phyloP scores from a whole-genome alignment of 2,329 filamentous ascomycete species.

The Didymella segeticola region DNA sequence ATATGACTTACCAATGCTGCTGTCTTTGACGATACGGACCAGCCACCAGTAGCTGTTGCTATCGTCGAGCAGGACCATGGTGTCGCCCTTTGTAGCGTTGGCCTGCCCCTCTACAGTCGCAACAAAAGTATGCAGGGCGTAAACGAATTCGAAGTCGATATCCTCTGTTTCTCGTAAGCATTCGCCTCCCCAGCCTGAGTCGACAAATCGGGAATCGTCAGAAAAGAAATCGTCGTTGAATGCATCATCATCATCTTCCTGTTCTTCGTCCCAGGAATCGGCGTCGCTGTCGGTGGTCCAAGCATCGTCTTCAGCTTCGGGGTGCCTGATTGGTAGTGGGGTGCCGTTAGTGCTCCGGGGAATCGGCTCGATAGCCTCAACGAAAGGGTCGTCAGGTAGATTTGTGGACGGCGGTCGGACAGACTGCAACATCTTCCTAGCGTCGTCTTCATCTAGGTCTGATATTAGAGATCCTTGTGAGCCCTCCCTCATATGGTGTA shows the following conservation, averaged over 20 bases:
- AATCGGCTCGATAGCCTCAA: conserved; percentile 2
- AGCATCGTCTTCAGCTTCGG: conserved; percentile 28
- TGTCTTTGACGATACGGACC: conserved; percentile 95
- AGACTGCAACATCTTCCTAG: conserved; percentile 51
- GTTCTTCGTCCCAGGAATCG: conserved; percentile 45
- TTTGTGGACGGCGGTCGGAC: conserved; percentile 48
- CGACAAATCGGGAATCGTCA: conserved; percentile 68
- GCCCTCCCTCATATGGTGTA: conserved; percentile 35
- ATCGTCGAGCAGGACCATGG: conserved; percentile 97
- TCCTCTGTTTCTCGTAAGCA: conserved; percentile 96
- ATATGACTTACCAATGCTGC: conserved; percentile 76
- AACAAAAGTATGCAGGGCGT: conserved; percentile 96
- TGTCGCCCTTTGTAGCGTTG: conserved; percentile 97
- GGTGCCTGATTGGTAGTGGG: conserved; percentile 8
- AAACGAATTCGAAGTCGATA: conserved; percentile 99
- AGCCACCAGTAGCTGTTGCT: conserved; percentile 99
- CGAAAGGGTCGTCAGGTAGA: conserved; percentile 23
- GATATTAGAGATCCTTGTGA: conserved; percentile 42
- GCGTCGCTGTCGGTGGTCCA: conserved; percentile 50
- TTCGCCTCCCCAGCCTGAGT: conserved; percentile 76
- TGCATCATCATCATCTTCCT: conserved; percentile 61
- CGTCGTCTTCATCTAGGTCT: conserved; percentile 44
- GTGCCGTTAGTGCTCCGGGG: conserved; percentile 20
- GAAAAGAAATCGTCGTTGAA: conserved; percentile 64
- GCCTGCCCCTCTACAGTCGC: conserved; percentile 98